Percentiles rank a stretch among this genome's conserved stretches.
These are phyloP conservation scores for Chaetomidium leptoderma DNA, from an alignment of 495 filamentous ascomycete species.

Conservation along the genomic window DNA sequence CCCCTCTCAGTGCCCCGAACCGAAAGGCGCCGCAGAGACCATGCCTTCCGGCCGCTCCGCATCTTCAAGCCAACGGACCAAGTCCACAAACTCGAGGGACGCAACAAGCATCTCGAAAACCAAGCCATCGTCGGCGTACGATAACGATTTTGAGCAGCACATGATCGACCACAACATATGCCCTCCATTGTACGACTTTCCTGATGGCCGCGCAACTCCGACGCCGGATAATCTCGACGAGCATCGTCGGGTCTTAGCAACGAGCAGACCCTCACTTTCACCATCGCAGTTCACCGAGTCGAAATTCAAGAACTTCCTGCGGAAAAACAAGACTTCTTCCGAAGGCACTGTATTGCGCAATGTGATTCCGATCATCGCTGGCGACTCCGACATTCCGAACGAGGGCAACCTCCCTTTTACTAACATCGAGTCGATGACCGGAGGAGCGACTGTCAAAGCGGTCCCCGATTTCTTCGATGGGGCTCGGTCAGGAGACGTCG, in stretches of 20 bases:
- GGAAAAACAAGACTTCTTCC: not conserved
- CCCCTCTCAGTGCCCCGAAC: slow-evolving; percentile 14
- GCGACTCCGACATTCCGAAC: slow-evolving; percentile 15
- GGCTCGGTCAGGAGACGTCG: slow-evolving; percentile 19
- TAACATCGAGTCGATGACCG: slow-evolving; percentile 13
- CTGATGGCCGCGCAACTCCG: not conserved
- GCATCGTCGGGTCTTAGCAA: not conserved
- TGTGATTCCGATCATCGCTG: slow-evolving; percentile 15
- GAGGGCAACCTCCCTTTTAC: slow-evolving; percentile 11
- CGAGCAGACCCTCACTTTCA: slow-evolving; percentile 13
- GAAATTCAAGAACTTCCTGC: slow-evolving; percentile 1
- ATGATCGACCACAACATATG: slow-evolving; percentile 36
- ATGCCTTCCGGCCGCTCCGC: slow-evolving; percentile 15
- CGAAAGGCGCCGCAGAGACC: slow-evolving; percentile 3
- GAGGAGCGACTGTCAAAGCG: slow-evolving; percentile 15
- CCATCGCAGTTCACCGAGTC: slow-evolving; percentile 7
- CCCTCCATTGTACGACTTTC: not conserved
- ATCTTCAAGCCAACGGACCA: slow-evolving; percentile 15
- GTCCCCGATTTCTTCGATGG: slow-evolving; percentile 39
- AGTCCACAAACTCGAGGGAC: slow-evolving; percentile 9
- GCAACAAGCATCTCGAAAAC: not conserved
- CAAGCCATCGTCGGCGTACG: slow-evolving; percentile 25
- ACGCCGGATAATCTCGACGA: slow-evolving; percentile 6
- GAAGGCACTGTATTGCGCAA: slow-evolving; percentile 9
- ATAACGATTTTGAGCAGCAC: slow-evolving; percentile 33